These are phyloP conservation scores for Noccaea bulbosa DNA, from an alignment of 345 rosid genomes.

Conservation along the genomic window DNA sequence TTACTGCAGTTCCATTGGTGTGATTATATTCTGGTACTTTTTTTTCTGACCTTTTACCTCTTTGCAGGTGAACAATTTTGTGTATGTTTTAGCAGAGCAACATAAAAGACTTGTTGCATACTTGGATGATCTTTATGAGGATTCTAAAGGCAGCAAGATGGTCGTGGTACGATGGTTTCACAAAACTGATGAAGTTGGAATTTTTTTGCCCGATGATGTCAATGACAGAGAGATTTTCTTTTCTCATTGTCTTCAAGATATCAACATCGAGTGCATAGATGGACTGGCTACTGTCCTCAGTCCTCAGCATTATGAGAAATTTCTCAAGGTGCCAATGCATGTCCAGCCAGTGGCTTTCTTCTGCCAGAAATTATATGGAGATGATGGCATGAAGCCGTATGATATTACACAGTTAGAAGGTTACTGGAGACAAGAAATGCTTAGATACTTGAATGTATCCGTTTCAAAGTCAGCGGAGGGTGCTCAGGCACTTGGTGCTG, in stretches of 20 bases:
- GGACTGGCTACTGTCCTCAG: constrained; percentile 83
- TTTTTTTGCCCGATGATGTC: constrained; percentile 56
- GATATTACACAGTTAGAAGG: constrained; percentile 71
- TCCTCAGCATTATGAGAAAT: constrained; percentile 68
- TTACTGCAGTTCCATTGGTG: not conserved
- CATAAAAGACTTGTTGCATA: constrained; percentile 72
- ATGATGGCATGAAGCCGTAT: constrained; percentile 64
- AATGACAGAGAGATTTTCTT: constrained; percentile 83
- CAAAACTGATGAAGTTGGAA: constrained; percentile 87
- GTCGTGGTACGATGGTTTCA: constrained; percentile 91
- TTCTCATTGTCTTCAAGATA: constrained; percentile 89
- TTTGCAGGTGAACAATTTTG: constrained; percentile 71
- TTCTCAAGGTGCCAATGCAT: constrained; percentile 43
- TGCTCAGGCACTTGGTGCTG: constrained; percentile 34
- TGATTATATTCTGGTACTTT: constrained; percentile 1
- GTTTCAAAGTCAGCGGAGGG: constrained; percentile 33
- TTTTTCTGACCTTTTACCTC: constrained; percentile 7
- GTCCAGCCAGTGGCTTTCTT: constrained; percentile 54
- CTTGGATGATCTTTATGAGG: constrained; percentile 84
- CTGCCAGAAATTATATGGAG: constrained; percentile 64
- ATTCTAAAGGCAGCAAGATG: constrained; percentile 70
- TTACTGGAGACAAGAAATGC: constrained; percentile 76
- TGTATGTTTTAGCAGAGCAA: constrained; percentile 78
- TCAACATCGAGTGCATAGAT: constrained; percentile 85
- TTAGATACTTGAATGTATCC: constrained; percentile 44